A percentile compares a stretch with the other conserved stretches of the same genome.
phyloP scores from a whole-genome alignment of 31 red algal genomes.

The Odonthalia washingtoniensis region DNA sequence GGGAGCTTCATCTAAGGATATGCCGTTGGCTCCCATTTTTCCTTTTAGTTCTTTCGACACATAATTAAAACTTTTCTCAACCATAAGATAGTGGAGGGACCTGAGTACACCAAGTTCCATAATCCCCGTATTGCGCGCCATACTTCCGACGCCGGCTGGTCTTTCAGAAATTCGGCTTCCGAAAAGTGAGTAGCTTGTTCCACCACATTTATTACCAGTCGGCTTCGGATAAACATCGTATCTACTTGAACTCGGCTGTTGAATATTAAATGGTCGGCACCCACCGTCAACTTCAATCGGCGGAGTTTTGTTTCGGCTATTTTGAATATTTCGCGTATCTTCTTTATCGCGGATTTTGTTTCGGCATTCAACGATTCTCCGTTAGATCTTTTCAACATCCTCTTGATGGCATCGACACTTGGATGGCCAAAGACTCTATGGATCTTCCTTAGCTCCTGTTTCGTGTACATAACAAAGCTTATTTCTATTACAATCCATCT shows the following conservation, averaged over 20 bases:
- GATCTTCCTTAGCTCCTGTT: slow-evolving; percentile 14
- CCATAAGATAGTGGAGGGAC: slow-evolving; percentile 19
- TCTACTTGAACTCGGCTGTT: slow-evolving; percentile 11
- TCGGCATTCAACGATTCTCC: neutral
- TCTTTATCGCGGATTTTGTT: neutral
- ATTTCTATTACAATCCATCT: neutral
- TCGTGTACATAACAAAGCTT: neutral
- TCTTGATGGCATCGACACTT: neutral
- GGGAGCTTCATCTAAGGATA: slow-evolving; percentile 7
- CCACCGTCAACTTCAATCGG: slow-evolving; percentile 36
- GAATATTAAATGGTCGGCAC: slow-evolving; percentile 14
- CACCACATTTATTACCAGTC: neutral
- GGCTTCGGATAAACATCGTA: slow-evolving; percentile 11
- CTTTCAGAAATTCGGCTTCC: neutral
- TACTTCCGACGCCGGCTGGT: slow-evolving; percentile 9
- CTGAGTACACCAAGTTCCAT: neutral
- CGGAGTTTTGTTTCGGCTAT: neutral
- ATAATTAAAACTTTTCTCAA: slow-evolving; percentile 31
- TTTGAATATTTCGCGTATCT: neutral
- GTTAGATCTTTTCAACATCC: neutral
- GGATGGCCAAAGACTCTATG: neutral
- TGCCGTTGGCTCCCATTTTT: neutral
- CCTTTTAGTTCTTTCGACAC: slow-evolving; percentile 1
- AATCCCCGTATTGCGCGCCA: neutral
- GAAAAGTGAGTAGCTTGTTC: neutral